These are phyloP conservation scores for Corchorus olitorius DNA, from an alignment of 345 rosid genomes.

Conservation along the genomic window DNA sequence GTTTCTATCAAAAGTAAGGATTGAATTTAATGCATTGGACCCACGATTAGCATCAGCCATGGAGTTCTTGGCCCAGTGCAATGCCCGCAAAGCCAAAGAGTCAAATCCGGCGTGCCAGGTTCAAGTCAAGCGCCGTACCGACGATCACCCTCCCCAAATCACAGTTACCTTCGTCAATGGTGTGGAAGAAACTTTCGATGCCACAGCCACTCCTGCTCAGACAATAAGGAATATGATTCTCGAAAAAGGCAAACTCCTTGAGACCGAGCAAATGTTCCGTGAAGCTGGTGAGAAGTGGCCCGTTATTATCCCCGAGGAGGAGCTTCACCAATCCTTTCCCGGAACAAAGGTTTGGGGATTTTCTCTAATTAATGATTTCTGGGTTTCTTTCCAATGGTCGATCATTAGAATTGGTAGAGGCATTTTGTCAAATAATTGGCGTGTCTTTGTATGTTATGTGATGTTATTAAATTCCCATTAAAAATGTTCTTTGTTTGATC, in stretches of 20 bases:
- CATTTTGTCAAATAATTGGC: slow-evolving; percentile 33
- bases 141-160: slow-evolving; percentile 82
- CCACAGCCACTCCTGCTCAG: slow-evolving; percentile 77
- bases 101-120: slow-evolving; percentile 86
- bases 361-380: neutral
- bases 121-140: slow-evolving; percentile 84
- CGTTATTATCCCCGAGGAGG: slow-evolving; percentile 76
- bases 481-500: no score
- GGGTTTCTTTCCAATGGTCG: neutral
- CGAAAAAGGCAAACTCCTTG: slow-evolving; percentile 74
- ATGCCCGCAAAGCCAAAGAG: slow-evolving; percentile 81
- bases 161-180: slow-evolving; percentile 84
- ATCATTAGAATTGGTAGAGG: slow-evolving; percentile 2
- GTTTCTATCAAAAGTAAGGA: slow-evolving; percentile 76
- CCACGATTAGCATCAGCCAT: slow-evolving; percentile 78
- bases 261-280: slow-evolving; percentile 92
- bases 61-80: slow-evolving; percentile 95
- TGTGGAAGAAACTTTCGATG: slow-evolving; percentile 77
- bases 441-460: neutral
- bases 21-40: slow-evolving; percentile 83
- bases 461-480: neutral
- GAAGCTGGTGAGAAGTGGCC: slow-evolving; percentile 96
- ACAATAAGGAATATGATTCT: slow-evolving; percentile 73
- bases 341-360: slow-evolving; percentile 65
- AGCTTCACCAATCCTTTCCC: slow-evolving; percentile 62